Percentiles rank a stretch among this genome's conserved stretches.
Evolutionary conservation across 2,329 filamentous ascomycete genomes (phyloP).

Genomic region (Diaporthe vaccinii): DNA sequence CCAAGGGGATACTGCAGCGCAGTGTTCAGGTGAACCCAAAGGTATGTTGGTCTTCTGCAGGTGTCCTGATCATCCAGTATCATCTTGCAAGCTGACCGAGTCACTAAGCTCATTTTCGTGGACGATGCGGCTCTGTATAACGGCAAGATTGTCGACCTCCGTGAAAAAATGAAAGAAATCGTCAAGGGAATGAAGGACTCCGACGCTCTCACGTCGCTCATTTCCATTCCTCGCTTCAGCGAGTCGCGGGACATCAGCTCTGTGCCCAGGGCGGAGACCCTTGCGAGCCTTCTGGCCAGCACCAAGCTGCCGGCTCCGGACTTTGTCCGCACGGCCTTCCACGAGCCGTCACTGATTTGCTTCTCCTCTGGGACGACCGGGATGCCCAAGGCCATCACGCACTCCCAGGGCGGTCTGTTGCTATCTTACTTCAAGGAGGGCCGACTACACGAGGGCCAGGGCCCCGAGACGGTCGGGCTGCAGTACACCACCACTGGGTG

Average conservation of each 20-base stretch:
- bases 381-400: constrained; percentile 87
- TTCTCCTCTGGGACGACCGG: constrained; percentile 89
- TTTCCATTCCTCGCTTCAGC: constrained; percentile 77
- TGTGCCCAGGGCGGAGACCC: constrained; percentile 62
- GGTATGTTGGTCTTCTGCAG: constrained; percentile 50
- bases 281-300: constrained; percentile 59
- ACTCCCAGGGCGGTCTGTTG: constrained; percentile 76
- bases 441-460: constrained; percentile 60
- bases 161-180: constrained; percentile 78
- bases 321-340: constrained; percentile 75
- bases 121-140: constrained; percentile 87
- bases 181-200: constrained; percentile 73
- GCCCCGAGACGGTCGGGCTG: constrained; percentile 57
- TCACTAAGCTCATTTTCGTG: constrained; percentile 77
- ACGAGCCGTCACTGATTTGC: constrained; percentile 82
- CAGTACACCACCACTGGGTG: constrained; percentile 80
- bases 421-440: constrained; percentile 71
- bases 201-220: constrained; percentile 71
- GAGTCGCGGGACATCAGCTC: constrained; percentile 69
- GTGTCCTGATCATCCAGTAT: neutral
- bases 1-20: constrained; percentile 81
- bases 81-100: constrained; percentile 35
- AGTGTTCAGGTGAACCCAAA: constrained; percentile 81
- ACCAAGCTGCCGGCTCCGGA: constrained; percentile 52
- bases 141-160: constrained; percentile 79